Percentiles rank a stretch among this genome's conserved stretches.
Conservation (phyloP, 2,329 filamentous ascomycete species). For the Pseudogymnoascus sp. region DNA sequence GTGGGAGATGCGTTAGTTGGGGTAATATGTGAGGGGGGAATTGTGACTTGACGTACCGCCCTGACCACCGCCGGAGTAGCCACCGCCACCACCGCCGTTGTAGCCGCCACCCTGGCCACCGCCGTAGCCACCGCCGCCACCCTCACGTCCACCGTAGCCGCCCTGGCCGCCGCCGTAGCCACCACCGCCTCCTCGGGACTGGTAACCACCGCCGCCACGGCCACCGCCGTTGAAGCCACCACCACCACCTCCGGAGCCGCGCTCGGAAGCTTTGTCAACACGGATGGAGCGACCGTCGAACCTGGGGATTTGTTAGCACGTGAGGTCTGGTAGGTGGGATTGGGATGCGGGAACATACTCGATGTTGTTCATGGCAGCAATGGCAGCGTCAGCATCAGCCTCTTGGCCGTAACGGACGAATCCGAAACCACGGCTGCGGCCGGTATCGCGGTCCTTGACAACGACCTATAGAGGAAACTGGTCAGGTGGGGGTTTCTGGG, state of each 20-base stretch:
- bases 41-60: slow-evolving; percentile 20
- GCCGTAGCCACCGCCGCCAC: slow-evolving; percentile 21
- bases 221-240: slow-evolving; percentile 38
- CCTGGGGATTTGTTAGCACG: slow-evolving; percentile 36
- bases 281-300: slow-evolving; percentile 93
- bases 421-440: slow-evolving; percentile 92
- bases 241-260: slow-evolving; percentile 52
- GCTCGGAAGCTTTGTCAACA: slow-evolving; percentile 90
- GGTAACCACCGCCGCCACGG: slow-evolving; percentile 26
- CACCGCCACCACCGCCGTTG: slow-evolving; percentile 33
- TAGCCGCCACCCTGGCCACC: slow-evolving; percentile 24
- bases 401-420: slow-evolving; percentile 85
- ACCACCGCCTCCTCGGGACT: slow-evolving; percentile 28
- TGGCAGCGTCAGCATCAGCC: slow-evolving; percentile 67
- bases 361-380: slow-evolving; percentile 73
- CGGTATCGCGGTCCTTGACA: slow-evolving; percentile 94
- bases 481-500: slow-evolving; percentile 17
- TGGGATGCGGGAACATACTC: slow-evolving; percentile 54
- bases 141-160: too few relatives aligned
- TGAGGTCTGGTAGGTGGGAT: neutral
- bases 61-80: slow-evolving; percentile 19
- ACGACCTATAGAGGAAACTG: slow-evolving; percentile 59
- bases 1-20: neutral
- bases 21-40: slow-evolving; percentile 21
- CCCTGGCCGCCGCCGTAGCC: slow-evolving; percentile 16